Evolutionary conservation across 192 early-diverging fungal species (phyloP).

Genomic region (Pilobolus umbonatus): DNA sequence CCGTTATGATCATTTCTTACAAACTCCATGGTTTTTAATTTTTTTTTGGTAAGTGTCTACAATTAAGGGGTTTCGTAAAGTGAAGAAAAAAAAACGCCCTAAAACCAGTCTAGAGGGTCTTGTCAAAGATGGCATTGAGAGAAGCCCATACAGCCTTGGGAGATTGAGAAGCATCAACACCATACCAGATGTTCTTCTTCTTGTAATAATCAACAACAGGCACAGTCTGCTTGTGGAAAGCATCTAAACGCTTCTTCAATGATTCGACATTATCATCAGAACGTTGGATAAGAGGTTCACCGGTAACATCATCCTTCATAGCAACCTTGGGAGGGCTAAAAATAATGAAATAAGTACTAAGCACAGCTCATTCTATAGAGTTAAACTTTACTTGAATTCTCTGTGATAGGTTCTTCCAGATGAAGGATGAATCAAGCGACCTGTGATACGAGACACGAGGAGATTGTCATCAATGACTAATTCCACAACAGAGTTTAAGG

Average conservation of each 20-base stretch:
- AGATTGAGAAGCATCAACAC: slow-evolving; percentile 90
- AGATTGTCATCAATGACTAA: slow-evolving; percentile 90
- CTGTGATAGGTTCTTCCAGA: slow-evolving; percentile 96
- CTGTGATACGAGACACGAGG: slow-evolving; percentile 93
- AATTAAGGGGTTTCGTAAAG: no score
- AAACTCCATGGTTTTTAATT: no score
- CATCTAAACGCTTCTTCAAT: slow-evolving; percentile 84
- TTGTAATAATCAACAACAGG: slow-evolving; percentile 90
- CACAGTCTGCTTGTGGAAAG: slow-evolving; percentile 79
- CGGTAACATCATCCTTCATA: slow-evolving; percentile 93
- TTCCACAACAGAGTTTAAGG: slow-evolving; percentile 87
- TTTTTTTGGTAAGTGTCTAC: no score
- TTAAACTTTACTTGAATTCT: slow-evolving; percentile 64
- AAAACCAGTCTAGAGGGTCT: slow-evolving; percentile 30
- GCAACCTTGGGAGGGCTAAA: slow-evolving; percentile 79
- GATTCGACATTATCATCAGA: slow-evolving; percentile 96
- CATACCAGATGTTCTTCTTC: slow-evolving; percentile 86
- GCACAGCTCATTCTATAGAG: neutral
- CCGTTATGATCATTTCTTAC: no score
- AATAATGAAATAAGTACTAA: neutral
- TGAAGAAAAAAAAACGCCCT: slow-evolving; percentile 1
- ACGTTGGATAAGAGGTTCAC: slow-evolving; percentile 95
- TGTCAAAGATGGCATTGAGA: slow-evolving; percentile 84
- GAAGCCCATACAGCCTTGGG: slow-evolving; percentile 86
- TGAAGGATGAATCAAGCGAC: slow-evolving; percentile 90